Conservation (phyloP, 768 basidiomycete species). For the Cystobasidium tubakii region DNA sequence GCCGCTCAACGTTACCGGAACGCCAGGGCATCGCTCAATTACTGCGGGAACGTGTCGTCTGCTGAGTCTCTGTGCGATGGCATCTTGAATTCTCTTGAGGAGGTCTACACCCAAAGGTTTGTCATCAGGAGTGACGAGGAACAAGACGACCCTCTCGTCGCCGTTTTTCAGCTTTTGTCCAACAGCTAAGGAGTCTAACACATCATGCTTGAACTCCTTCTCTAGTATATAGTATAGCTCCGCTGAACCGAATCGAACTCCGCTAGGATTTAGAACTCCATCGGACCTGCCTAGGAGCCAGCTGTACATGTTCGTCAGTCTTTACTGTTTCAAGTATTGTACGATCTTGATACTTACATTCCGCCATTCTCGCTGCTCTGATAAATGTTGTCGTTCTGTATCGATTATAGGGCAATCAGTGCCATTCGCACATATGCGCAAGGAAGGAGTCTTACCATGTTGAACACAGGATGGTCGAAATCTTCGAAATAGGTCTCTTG, state of each 20-base stretch:
- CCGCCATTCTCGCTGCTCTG: constrained; percentile 9
- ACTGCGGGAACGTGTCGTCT: constrained; percentile 22
- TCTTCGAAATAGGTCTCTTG: constrained; percentile 25
- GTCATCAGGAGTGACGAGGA: background rate
- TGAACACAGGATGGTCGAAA: constrained; percentile 21
- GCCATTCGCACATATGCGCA: background rate
- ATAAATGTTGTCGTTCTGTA: constrained; percentile 2
- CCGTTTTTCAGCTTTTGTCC: constrained; percentile 20
- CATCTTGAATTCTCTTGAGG: background rate
- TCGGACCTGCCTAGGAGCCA: constrained; percentile 15
- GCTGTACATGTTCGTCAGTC: background rate
- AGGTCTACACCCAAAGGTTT: background rate
- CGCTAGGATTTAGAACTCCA: constrained; percentile 24
- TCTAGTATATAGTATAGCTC: constrained; percentile 29
- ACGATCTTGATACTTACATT: too few relatives aligned
- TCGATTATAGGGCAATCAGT: background rate
- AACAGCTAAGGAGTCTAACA: constrained; percentile 12
- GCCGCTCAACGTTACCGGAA: background rate
- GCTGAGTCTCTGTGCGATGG: constrained; percentile 11
- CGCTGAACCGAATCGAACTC: constrained; percentile 8
- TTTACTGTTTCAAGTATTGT: too few relatives aligned
- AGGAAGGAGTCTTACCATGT: background rate
- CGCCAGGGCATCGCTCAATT: background rate
- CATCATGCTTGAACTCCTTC: constrained; percentile 14
- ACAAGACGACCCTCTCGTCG: background rate